Percentiles rank a stretch among this genome's conserved stretches.
Conservation (phyloP, 2,329 filamentous ascomycete genomes). For the Claviceps quebecensis region DNA sequence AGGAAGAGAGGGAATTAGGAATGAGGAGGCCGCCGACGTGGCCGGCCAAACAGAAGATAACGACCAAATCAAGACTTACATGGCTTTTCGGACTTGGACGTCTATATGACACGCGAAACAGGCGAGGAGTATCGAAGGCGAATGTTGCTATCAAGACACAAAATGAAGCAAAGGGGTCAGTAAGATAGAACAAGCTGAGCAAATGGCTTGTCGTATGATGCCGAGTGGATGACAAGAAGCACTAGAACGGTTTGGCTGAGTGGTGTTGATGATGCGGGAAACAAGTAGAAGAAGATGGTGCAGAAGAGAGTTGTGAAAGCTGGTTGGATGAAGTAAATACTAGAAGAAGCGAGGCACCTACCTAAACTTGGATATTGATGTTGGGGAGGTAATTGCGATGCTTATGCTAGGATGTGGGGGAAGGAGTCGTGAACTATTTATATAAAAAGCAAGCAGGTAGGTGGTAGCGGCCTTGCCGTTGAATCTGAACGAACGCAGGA, state of each 20-base stretch:
- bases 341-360: constrained; percentile 8
- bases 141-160: constrained; percentile 37
- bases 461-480: constrained; percentile 3
- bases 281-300: constrained; percentile 9
- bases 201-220: constrained; percentile 31
- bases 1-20: no score
- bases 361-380: constrained; percentile 8
- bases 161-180: constrained; percentile 44
- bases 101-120: constrained; percentile 17
- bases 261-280: constrained; percentile 33
- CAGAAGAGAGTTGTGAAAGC: constrained; percentile 8
- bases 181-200: constrained; percentile 46
- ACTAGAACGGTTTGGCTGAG: constrained; percentile 25
- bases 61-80: constrained; percentile 11
- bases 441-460: constrained; percentile 5
- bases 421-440: constrained; percentile 6
- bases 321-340: constrained; percentile 2
- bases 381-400: constrained; percentile 12
- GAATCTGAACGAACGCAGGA: background rate
- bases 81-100: constrained; percentile 12
- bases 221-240: constrained; percentile 12
- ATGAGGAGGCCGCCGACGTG: background rate
- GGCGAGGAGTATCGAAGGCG: constrained; percentile 20
- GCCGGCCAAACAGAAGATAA: background rate
- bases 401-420: constrained; percentile 7